A percentile compares a stretch with the other conserved stretches of the same genome.
Evolutionary conservation across 805 yeast genomes (phyloP).

Genomic region (Saccharomycopsis schoenii): DNA sequence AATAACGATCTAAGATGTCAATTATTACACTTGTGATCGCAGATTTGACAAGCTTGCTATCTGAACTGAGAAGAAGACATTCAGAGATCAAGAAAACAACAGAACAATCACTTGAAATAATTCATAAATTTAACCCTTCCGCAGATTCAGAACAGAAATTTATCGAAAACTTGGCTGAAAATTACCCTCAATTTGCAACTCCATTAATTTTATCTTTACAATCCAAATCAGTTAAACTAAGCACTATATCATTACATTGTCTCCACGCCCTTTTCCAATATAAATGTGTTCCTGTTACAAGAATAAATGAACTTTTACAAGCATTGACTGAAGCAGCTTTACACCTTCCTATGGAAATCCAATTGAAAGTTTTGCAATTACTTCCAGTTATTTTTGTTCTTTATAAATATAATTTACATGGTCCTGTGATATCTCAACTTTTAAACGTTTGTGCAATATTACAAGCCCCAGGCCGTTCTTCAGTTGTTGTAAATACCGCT

Average conservation of each 20-base stretch:
- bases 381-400: conserved; percentile 65
- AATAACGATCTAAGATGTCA: conserved; percentile 27
- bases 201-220: conserved; percentile 71
- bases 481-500: conserved; percentile 81
- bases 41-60: conserved; percentile 50
- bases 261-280: conserved; percentile 50
- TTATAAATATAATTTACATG: conserved; percentile 47
- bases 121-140: conserved; percentile 29
- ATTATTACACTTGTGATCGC: conserved; percentile 37
- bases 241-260: conserved; percentile 62
- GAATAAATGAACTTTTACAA: conserved; percentile 48
- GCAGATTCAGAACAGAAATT: conserved; percentile 24
- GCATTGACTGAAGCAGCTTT: conserved; percentile 60
- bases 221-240: conserved; percentile 64
- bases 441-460: conserved; percentile 63
- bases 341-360: conserved; percentile 69
- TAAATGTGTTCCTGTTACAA: conserved; percentile 43
- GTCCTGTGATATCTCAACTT: conserved; percentile 45
- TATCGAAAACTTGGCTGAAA: conserved; percentile 28
- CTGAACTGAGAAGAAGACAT: conserved; percentile 65
- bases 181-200: conserved; percentile 43
- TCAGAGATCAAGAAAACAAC: conserved; percentile 52
- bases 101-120: conserved; percentile 40
- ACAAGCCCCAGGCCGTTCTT: conserved; percentile 56
- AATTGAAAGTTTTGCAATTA: conserved; percentile 74